Evolutionary conservation across 345 rosid genomes (phyloP).

Genomic region (Orychophragmus violaceus): DNA sequence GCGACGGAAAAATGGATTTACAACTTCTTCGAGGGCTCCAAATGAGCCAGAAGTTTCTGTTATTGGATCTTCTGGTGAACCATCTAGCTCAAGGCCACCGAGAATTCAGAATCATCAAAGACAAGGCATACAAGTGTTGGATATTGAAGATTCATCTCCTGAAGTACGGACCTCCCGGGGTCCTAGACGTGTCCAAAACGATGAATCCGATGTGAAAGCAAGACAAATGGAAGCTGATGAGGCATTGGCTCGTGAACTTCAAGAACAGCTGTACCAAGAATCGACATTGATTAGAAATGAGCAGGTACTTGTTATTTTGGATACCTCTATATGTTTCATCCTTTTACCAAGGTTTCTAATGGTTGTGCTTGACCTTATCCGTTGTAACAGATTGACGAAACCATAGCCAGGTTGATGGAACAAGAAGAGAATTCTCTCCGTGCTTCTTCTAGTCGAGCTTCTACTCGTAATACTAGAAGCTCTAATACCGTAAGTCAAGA

Average conservation of each 20-base stretch:
- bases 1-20: conserved; percentile 37
- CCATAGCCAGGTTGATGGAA: conserved; percentile 54
- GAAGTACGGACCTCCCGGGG: conserved; percentile 26
- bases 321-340: background rate
- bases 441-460: conserved; percentile 30
- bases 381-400: conserved; percentile 52
- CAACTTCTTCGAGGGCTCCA: conserved; percentile 32
- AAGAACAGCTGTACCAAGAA: conserved; percentile 81
- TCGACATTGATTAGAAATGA: conserved; percentile 25
- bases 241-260: conserved; percentile 77
- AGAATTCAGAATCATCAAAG: conserved; percentile 33
- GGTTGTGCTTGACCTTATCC: background rate
- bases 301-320: conserved; percentile 36
- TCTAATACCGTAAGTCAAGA: conserved; percentile 39
- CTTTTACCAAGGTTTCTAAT: conserved; percentile 1
- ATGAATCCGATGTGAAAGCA: conserved; percentile 46
- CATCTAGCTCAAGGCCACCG: conserved; percentile 53
- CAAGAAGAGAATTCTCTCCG: conserved; percentile 47
- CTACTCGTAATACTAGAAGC: conserved; percentile 24
- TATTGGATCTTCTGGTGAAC: conserved; percentile 52
- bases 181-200: conserved; percentile 27
- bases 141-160: conserved; percentile 43
- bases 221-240: conserved; percentile 95
- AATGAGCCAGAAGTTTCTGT: conserved; percentile 42
- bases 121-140: conserved; percentile 35